phyloP scores from a whole-genome alignment of 1,139 yeast species.

The Geotrichum phurueaensis region DNA sequence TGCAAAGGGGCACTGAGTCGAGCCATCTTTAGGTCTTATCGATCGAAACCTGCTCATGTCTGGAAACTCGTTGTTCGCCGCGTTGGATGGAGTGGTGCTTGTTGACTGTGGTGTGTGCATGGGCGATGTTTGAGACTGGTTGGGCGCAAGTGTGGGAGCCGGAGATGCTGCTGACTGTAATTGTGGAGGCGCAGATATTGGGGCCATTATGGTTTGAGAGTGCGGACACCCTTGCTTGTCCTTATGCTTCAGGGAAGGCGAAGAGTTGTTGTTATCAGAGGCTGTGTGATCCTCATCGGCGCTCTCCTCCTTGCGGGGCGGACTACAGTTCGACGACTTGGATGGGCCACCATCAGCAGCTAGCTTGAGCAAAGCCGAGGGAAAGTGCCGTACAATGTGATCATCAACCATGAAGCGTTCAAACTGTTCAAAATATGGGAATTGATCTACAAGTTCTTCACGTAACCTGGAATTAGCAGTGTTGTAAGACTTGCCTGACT shows the following conservation, averaged over 20 bases:
- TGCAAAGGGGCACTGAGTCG: slow-evolving; percentile 10
- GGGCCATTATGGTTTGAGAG: neutral
- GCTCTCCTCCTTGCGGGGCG: neutral
- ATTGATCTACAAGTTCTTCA: slow-evolving; percentile 16
- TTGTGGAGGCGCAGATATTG: neutral
- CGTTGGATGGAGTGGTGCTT: slow-evolving; percentile 6
- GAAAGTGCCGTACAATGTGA: slow-evolving; percentile 11
- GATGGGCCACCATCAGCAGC: slow-evolving; percentile 11
- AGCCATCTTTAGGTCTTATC: slow-evolving; percentile 12
- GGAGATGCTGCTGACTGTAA: neutral
- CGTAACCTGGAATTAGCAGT: slow-evolving; percentile 3
- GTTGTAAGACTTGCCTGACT: slow-evolving; percentile 1
- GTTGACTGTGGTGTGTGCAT: slow-evolving; percentile 1
- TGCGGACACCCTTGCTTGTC: neutral
- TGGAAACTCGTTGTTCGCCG: slow-evolving; percentile 4
- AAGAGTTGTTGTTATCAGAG: slow-evolving; percentile 2
- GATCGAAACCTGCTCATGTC: slow-evolving; percentile 13
- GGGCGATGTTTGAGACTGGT: neutral
- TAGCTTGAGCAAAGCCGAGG: slow-evolving; percentile 5
- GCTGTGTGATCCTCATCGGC: neutral
- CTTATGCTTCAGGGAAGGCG: neutral
- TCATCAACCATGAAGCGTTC: slow-evolving; percentile 16
- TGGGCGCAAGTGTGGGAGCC: neutral
- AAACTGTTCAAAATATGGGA: slow-evolving; percentile 17
- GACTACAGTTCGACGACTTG: neutral